Conservation (phyloP, 179 eudicot genomes). For the Sideroxylon spinosum region DNA sequence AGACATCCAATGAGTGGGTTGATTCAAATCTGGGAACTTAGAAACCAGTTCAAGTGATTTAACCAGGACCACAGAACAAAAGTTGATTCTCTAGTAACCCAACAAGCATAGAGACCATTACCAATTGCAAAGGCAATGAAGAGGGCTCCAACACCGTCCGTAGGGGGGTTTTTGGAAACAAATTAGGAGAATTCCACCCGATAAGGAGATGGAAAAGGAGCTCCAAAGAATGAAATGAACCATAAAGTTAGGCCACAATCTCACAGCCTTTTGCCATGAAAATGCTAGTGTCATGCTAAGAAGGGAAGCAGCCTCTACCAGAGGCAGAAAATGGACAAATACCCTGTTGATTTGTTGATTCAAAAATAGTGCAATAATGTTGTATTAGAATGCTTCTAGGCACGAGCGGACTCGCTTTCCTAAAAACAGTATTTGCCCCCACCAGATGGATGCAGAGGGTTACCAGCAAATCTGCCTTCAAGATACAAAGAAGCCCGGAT, state of each 20-base stretch:
- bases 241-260: slow-evolving; percentile 75
- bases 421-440: too few relatives aligned
- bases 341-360: too few relatives aligned
- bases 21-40: slow-evolving; percentile 66
- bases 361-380: too few relatives aligned
- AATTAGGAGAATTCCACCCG: slow-evolving; percentile 84
- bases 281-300: slow-evolving; percentile 78
- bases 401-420: too few relatives aligned
- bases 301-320: slow-evolving; percentile 69
- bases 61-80: slow-evolving; percentile 53
- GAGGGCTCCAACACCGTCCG: slow-evolving; percentile 70
- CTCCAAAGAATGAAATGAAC: slow-evolving; percentile 88
- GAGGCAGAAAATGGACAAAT: slow-evolving; percentile 63
- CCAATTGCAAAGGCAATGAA: slow-evolving; percentile 69
- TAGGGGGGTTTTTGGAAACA: slow-evolving; percentile 80
- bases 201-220: slow-evolving; percentile 52
- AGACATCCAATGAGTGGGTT: slow-evolving; percentile 82
- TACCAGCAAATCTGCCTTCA: too few relatives aligned
- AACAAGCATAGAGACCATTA: slow-evolving; percentile 83
- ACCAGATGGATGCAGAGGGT: too few relatives aligned
- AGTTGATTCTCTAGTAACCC: slow-evolving; percentile 77
- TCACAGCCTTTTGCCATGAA: slow-evolving; percentile 73
- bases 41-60: slow-evolving; percentile 81
- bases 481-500: too few relatives aligned
- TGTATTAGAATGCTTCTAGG: too few relatives aligned